A percentile compares a stretch with the other conserved stretches of the same genome.
These are phyloP conservation scores for Solidago caesia DNA, from an alignment of 129 eudicot species.

Conservation along the genomic window DNA sequence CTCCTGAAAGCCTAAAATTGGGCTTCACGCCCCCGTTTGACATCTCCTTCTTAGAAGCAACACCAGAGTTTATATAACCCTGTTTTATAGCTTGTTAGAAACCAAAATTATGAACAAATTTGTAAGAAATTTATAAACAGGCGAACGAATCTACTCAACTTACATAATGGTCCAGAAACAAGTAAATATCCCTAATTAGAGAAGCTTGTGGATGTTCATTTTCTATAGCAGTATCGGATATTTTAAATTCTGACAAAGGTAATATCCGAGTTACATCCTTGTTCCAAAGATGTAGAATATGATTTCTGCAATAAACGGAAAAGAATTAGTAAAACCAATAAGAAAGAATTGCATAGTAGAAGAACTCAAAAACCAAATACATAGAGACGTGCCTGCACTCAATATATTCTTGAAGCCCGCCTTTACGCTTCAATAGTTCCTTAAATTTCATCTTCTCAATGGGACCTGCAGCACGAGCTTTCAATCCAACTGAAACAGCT, in stretches of 20 bases:
- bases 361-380: background rate
- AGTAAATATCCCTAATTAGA: constrained; percentile 65
- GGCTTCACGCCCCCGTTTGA: constrained; percentile 42
- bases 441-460: constrained; percentile 88
- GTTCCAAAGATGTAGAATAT: constrained; percentile 82
- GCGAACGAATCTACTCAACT: constrained; percentile 35
- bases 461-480: constrained; percentile 74
- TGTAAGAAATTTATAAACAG: background rate
- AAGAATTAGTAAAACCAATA: background rate
- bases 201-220: constrained; percentile 63
- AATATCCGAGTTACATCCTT: constrained; percentile 83
- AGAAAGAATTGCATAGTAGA: background rate
- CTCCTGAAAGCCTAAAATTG: constrained; percentile 50
- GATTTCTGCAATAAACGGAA: constrained; percentile 57
- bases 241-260: constrained; percentile 81
- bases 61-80: constrained; percentile 94
- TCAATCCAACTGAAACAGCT: constrained; percentile 86
- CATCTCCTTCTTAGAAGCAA: constrained; percentile 67
- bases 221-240: constrained; percentile 46
- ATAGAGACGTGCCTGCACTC: constrained; percentile 76
- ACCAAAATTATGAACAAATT: background rate
- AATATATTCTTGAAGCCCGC: constrained; percentile 85
- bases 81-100: constrained; percentile 39
- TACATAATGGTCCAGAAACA: constrained; percentile 86
- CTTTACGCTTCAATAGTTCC: constrained; percentile 88